Conservation (phyloP, 2,329 filamentous ascomycete genomes). For the Xylaria polymorpha region DNA sequence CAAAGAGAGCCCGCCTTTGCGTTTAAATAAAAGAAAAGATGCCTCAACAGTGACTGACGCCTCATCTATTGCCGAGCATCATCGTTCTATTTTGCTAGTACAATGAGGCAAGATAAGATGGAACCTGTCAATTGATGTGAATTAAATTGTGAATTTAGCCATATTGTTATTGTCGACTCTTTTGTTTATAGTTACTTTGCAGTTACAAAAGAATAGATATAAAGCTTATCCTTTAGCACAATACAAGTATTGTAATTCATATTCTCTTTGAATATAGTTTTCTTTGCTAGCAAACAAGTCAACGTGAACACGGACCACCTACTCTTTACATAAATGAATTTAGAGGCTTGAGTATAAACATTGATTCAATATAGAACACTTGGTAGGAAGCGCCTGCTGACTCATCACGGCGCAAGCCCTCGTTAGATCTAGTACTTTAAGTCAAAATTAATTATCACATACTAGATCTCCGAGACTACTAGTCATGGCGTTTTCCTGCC, state of each 20-base stretch:
- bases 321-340: too few relatives aligned
- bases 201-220: background rate
- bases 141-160: background rate
- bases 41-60: too few relatives aligned
- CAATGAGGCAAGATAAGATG: background rate
- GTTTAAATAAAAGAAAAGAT: slow-evolving; percentile 3
- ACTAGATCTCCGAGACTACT: too few relatives aligned
- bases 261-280: background rate
- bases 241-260: background rate
- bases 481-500: too few relatives aligned
- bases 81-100: background rate
- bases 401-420: too few relatives aligned
- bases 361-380: too few relatives aligned
- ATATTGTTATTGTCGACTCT: background rate
- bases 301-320: too few relatives aligned
- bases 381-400: too few relatives aligned
- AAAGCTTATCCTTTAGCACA: background rate
- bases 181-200: background rate
- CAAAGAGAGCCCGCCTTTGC: slow-evolving; percentile 6
- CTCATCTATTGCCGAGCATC: background rate
- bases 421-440: too few relatives aligned
- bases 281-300: too few relatives aligned
- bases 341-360: too few relatives aligned
- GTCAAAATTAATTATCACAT: too few relatives aligned
- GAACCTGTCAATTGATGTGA: background rate